Percentiles rank a stretch among this genome's conserved stretches.
Conservation (phyloP, 805 yeast genomes). For the Saccharomycopsis guyanensis region DNA sequence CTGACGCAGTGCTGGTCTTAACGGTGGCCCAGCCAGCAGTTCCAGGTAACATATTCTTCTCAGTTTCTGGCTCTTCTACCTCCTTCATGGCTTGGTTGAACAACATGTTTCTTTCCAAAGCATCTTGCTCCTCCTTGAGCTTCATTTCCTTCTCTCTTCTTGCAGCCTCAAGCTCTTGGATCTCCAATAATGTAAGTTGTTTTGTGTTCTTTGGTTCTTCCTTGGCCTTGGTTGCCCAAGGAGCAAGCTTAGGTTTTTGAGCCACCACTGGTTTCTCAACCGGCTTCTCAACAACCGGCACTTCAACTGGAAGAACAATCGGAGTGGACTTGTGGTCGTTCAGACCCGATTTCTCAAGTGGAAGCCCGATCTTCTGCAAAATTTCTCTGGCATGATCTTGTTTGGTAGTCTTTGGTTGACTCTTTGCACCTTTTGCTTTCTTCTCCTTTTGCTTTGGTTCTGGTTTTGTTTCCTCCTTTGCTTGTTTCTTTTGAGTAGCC, state of each 20-base stretch:
- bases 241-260: constrained; percentile 33
- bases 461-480: background rate
- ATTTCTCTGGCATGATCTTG: background rate
- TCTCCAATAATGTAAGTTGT: constrained; percentile 41
- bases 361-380: background rate
- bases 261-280: constrained; percentile 10
- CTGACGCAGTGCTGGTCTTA: constrained; percentile 22
- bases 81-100: constrained; percentile 22
- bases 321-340: background rate
- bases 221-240: constrained; percentile 41
- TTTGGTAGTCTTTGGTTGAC: background rate
- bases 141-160: constrained; percentile 37
- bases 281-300: constrained; percentile 15
- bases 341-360: background rate
- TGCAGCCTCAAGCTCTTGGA: constrained; percentile 40
- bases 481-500: background rate
- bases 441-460: constrained; percentile 1
- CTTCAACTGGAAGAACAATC: background rate
- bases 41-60: constrained; percentile 28
- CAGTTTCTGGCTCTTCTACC: constrained; percentile 22
- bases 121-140: constrained; percentile 26
- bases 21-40: constrained; percentile 34
- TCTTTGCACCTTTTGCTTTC: background rate
- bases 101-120: constrained; percentile 22
- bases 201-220: constrained; percentile 27